phyloP scores from a whole-genome alignment of 2,329 filamentous ascomycete genomes.

The Sclerotinia minor region DNA sequence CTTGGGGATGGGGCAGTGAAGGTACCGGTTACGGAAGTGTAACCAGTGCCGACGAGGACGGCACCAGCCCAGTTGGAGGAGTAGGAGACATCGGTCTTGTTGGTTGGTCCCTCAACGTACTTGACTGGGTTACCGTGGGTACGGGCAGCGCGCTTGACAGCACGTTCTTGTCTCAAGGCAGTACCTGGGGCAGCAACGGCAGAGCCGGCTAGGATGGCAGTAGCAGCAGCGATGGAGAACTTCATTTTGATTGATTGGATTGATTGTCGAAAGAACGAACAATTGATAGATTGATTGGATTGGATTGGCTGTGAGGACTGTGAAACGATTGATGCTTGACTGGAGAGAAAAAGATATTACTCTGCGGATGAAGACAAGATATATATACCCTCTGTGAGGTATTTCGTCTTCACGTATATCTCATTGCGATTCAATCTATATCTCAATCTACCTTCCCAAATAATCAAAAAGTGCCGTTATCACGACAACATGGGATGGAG shows the following conservation, averaged over 20 bases:
- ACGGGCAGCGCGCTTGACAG: constrained; percentile 35
- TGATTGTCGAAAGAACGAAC: constrained; percentile 17
- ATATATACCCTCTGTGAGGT: constrained; percentile 20
- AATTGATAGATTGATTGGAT: constrained; percentile 15
- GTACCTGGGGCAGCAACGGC: constrained; percentile 49
- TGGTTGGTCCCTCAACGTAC: constrained; percentile 42
- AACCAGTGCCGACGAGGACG: constrained; percentile 52
- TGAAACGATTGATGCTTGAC: constrained; percentile 20
- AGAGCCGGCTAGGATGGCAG: constrained; percentile 45
- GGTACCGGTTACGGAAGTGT: constrained; percentile 53
- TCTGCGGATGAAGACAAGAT: constrained; percentile 4
- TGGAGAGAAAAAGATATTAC: constrained; percentile 16
- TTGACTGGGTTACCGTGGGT: constrained; percentile 38
- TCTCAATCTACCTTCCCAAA: constrained; percentile 23
- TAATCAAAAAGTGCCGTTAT: constrained; percentile 10
- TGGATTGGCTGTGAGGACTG: constrained; percentile 16
- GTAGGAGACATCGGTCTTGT: constrained; percentile 50
- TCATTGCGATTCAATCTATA: constrained; percentile 3
- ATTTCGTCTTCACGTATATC: background rate
- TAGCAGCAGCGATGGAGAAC: constrained; percentile 45
- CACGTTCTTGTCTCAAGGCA: constrained; percentile 44
- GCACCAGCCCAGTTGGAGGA: constrained; percentile 61
- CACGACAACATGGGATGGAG: background rate
- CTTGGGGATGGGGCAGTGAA: constrained; percentile 56
- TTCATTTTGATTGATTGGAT: constrained; percentile 48